Evolutionary conservation across 768 basidiomycete species (phyloP).

Genomic region (Chiua virens): DNA sequence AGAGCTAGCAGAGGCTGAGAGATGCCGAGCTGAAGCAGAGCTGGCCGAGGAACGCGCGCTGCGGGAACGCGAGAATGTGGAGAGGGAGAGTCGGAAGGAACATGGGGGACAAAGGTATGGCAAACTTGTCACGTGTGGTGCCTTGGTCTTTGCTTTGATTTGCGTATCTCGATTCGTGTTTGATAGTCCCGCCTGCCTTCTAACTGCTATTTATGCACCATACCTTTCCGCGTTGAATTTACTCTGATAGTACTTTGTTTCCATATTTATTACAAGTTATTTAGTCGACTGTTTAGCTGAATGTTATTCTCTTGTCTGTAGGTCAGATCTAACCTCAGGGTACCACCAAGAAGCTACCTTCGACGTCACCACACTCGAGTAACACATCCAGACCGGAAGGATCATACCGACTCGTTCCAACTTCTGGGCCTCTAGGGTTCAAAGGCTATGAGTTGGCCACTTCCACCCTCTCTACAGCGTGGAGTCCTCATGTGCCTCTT

Average conservation of each 20-base stretch:
- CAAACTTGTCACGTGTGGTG: conserved; percentile 14
- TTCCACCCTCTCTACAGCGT: neutral
- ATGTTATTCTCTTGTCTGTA: too few species aligned
- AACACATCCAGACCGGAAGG: neutral
- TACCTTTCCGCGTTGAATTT: neutral
- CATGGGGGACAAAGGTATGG: conserved; percentile 1
- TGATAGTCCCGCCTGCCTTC: neutral
- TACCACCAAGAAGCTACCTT: neutral
- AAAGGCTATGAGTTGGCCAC: neutral
- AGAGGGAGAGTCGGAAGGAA: neutral
- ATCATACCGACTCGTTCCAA: neutral
- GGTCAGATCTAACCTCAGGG: neutral
- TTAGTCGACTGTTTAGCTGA: too few species aligned
- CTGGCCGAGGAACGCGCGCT: conserved; percentile 14
- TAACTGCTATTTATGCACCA: neutral
- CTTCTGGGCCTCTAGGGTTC: neutral
- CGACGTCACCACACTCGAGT: neutral
- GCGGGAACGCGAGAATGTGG: conserved; percentile 6
- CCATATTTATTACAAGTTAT: conserved; percentile 5
- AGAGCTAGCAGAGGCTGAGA: conserved; percentile 16
- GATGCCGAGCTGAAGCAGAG: conserved; percentile 12
- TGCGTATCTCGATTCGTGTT: conserved; percentile 15
- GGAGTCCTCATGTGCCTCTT: conserved; percentile 9
- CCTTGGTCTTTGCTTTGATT: conserved; percentile 12
- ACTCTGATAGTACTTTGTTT: neutral